Evolutionary conservation across 495 filamentous ascomycete species (phyloP), one percentile per base, ranked within the genome.

Genomic region (Ramalina peruviana): DNA sequence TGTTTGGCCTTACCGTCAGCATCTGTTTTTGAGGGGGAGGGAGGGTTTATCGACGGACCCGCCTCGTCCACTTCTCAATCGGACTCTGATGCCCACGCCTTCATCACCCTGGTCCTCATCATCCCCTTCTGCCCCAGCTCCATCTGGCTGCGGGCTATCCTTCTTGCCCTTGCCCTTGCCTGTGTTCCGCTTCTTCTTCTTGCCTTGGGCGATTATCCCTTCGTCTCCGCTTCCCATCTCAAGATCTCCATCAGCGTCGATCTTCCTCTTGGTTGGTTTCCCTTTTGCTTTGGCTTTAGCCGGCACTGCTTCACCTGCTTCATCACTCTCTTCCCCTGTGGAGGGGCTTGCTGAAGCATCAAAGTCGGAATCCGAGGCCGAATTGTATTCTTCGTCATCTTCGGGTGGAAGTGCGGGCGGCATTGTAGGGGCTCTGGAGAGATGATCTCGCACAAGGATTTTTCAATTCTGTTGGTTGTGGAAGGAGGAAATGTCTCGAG

Each of bases 51-150:
- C 45, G 36, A 76, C 77, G 69, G 78, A 65, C 52, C 69, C 68
- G 53, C 77, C 73, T 46, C 76, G 80, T 70, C 81, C 78, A 41
- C 76, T 74, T 41, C 92, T 72, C 37, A 90, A 94, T 65, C 84
- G 89, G 53, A 98, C 79, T 56, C 94, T 70, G 0, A 83, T 84
- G 0, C 88, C 86, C 40, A 87, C 77, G 25, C 78, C 80, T 49
- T 80, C 78, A 51, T 69, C 73, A 9, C 76, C 75, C 36, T 73
- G 68, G 10, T 66, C 67, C 4, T 60, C 61, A 41, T 70, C 65
- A 49, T 86, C 80, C 20, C 72, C 75, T 26, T 76, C 76, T 7
- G 74, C 74, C 1, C 60, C 68, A 30, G 69, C 69, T 27, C 69
- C 70, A 17, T 67, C 70, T 16, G 59, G 64, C 15, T 58, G 62